Evolutionary conservation across 768 basidiomycete species (phyloP), one percentile per base, ranked within the genome.

Genomic region (Imleria badia): DNA sequence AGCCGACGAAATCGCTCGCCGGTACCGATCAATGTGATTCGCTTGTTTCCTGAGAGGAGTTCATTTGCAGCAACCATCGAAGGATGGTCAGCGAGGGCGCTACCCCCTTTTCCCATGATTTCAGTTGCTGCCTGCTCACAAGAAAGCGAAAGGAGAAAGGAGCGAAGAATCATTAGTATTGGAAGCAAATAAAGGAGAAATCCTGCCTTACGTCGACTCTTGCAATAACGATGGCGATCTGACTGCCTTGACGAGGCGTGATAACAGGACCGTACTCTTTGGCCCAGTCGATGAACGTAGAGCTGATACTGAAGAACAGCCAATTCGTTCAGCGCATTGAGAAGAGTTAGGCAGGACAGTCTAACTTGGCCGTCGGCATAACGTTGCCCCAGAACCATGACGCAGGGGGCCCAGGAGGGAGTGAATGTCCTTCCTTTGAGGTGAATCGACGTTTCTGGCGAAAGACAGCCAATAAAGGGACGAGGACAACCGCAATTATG

Each of bases 41-140:
- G 69, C 76, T 83, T 83, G 0, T 79, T 79, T 6, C 82, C 80
- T 0, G 78, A 81, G 0, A 85, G 71, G 0, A 80, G 76, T 49
- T 84, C 80, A 2, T 77, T 77, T 0, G 81, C 82, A 0, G 84
- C 75, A 38, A 85, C 80, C 51, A 72, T 76, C 0, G 60, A 58
- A 17, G 83, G 83, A 34, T 83, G 69, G 62, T 84, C 84, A 0
- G 71, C 77, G 12, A 80, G 71, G 0, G 72, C 63, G 0, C 78
- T 76, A 1, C 83, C 83, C 60, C 83, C 81, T 45, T 80, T 79
- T 66, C 85, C 84, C 81, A 85, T 79, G 45, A 85, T 79, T 10
- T 84, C 83, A 0, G 80, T 74, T 0, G 82, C 81, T 11, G 80
- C 82, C 66, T 83, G 46, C 3, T 44, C 8, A 35, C 17, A 13